These are phyloP conservation scores for Fragilariopsis cylindrus DNA, from an alignment of 108 stramenopile genomes.

Conservation along the genomic window DNA sequence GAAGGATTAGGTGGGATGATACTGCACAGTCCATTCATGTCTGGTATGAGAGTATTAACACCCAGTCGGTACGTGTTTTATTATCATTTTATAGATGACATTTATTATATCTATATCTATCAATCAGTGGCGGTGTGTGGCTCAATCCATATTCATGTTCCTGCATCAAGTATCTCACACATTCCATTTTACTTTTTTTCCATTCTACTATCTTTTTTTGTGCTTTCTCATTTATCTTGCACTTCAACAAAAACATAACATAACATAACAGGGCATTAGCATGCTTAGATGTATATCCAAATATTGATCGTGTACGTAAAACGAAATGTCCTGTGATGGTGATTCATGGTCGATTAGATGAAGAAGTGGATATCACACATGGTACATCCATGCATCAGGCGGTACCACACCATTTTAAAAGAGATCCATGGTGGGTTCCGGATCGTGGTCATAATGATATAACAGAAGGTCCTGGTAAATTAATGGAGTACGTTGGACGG, in stretches of 20 bases:
- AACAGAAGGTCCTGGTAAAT: slow-evolving; percentile 68
- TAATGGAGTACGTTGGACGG: slow-evolving; percentile 70
- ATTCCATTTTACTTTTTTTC: neutral
- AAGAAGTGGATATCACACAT: slow-evolving; percentile 78
- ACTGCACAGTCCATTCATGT: slow-evolving; percentile 83
- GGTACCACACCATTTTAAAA: slow-evolving; percentile 59
- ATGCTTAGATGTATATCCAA: slow-evolving; percentile 88
- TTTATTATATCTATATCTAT: neutral
- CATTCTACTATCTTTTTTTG: neutral
- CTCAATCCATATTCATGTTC: too few relatives aligned
- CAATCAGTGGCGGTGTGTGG: too few relatives aligned
- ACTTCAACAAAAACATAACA: neutral
- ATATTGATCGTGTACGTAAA: slow-evolving; percentile 80
- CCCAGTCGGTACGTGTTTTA: slow-evolving; percentile 57
- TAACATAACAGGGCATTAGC: slow-evolving; percentile 48
- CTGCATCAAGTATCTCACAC: neutral
- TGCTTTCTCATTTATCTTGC: neutral
- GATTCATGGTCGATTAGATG: slow-evolving; percentile 84
- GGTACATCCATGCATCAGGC: slow-evolving; percentile 73
- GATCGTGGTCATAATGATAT: slow-evolving; percentile 92
- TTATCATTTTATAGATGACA: neutral
- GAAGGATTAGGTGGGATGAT: slow-evolving; percentile 75
- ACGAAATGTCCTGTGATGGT: slow-evolving; percentile 82
- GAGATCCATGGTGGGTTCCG: slow-evolving; percentile 89
- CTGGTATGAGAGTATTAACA: slow-evolving; percentile 88